Conservation (phyloP, 192 early-diverging fungal species). For the Radiomyces spectabilis region DNA sequence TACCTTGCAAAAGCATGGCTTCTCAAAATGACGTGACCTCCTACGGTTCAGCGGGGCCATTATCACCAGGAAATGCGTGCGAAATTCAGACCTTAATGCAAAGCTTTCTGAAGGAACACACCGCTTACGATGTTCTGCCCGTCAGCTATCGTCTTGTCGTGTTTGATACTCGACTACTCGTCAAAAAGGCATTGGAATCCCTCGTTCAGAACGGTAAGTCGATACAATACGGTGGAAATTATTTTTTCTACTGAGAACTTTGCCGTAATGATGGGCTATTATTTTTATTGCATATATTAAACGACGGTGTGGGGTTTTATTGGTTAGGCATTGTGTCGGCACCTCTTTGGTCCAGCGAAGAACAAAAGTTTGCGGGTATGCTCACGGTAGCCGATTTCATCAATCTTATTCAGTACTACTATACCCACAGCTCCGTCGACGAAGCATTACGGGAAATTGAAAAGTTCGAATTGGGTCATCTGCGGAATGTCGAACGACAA, state of each 20-base stretch:
- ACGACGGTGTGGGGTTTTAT: no score
- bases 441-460: constrained; percentile 87
- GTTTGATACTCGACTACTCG: constrained; percentile 80
- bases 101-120: constrained; percentile 70
- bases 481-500: constrained; percentile 57
- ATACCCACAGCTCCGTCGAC: constrained; percentile 68
- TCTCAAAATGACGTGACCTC: no score
- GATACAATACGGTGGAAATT: background rate
- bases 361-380: constrained; percentile 87
- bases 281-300: no score
- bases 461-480: constrained; percentile 58
- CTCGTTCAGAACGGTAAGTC: constrained; percentile 88
- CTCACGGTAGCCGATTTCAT: constrained; percentile 95
- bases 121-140: constrained; percentile 87
- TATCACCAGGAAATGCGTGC: background rate
- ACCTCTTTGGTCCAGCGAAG: constrained; percentile 79
- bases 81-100: constrained; percentile 20
- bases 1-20: no score
- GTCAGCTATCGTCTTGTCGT: constrained; percentile 88
- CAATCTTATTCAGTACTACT: constrained; percentile 89
- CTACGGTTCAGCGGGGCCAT: background rate
- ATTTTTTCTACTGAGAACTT: background rate
- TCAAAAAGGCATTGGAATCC: constrained; percentile 87
- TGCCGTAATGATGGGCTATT: background rate
- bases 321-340: constrained; percentile 83